Conservation (phyloP, 306 rosid species). For the Ammopiptanthus mongolicus region DNA sequence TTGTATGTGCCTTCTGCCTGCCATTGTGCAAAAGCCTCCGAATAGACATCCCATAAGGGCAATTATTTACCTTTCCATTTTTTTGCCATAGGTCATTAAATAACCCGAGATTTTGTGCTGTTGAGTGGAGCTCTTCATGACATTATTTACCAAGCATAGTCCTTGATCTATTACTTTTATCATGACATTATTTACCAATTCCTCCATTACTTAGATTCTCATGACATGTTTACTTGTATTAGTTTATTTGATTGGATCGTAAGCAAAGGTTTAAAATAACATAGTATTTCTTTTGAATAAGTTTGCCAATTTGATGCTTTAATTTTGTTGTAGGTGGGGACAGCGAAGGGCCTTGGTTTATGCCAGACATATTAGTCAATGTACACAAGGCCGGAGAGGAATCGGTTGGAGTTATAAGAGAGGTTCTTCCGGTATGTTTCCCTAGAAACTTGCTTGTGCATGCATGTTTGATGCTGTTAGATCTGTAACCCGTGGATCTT, state of each 20-base stretch:
- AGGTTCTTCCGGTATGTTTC: constrained; percentile 79
- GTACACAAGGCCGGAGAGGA: constrained; percentile 81
- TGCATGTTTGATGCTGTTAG: not conserved
- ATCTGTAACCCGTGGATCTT: not conserved
- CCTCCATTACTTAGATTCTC: not conserved
- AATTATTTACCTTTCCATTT: not conserved
- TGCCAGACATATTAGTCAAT: constrained; percentile 86
- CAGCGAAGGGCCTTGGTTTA: constrained; percentile 79
- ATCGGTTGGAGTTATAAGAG: constrained; percentile 66
- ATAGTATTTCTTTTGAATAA: not conserved
- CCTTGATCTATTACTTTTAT: not conserved
- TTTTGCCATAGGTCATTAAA: not conserved
- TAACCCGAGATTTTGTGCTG: not conserved
- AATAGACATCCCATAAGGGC: not conserved
- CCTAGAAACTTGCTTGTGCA: not conserved
- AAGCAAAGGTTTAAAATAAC: not conserved
- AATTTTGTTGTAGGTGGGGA: constrained; percentile 68
- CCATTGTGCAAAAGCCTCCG: not conserved
- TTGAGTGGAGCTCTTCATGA: not conserved
- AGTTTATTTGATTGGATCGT: not conserved
- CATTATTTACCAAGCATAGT: not conserved
- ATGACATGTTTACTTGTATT: not conserved
- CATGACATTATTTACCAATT: too few relatives aligned
- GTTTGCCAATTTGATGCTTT: not conserved
- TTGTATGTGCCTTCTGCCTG: not conserved